These are phyloP conservation scores for Colletotrichum acutatum DNA, from an alignment of 2,329 filamentous ascomycete species.

Conservation along the genomic window DNA sequence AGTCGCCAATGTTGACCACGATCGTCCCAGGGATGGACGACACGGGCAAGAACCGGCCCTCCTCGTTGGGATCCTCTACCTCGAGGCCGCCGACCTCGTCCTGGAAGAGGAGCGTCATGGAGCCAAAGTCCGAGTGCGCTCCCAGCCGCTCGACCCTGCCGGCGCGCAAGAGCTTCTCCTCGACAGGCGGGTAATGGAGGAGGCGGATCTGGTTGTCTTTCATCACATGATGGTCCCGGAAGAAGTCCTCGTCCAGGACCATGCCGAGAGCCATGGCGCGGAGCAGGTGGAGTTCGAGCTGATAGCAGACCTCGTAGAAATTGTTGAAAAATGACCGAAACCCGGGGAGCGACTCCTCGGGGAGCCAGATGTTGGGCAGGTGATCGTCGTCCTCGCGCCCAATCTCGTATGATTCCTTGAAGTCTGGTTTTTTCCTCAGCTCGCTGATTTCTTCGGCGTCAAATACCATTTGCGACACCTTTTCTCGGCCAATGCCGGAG, in stretches of 20 bases:
- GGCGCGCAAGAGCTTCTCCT: constrained; percentile 42
- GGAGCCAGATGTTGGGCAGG: constrained; percentile 44
- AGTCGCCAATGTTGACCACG: constrained; percentile 52
- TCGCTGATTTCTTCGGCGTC: constrained; percentile 42
- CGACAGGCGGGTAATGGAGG: constrained; percentile 60
- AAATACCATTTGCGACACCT: constrained; percentile 47
- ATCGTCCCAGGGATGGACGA: constrained; percentile 46
- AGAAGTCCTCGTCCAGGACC: constrained; percentile 42
- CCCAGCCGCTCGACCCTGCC: constrained; percentile 35
- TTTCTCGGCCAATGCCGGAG: constrained; percentile 48
- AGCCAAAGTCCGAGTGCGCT: constrained; percentile 48
- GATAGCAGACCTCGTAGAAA: constrained; percentile 56
- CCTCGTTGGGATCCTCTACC: constrained; percentile 51
- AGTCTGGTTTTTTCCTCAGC: constrained; percentile 45
- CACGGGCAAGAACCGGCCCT: constrained; percentile 46
- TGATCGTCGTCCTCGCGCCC: constrained; percentile 46
- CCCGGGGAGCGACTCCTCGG: constrained; percentile 39
- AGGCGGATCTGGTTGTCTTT: constrained; percentile 70
- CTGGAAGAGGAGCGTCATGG: constrained; percentile 60
- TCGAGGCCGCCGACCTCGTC: constrained; percentile 57
- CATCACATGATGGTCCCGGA: constrained; percentile 57
- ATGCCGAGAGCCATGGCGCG: constrained; percentile 59
- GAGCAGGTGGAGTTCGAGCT: constrained; percentile 52
- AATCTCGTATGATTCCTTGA: constrained; percentile 54
- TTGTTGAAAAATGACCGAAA: constrained; percentile 46